A percentile compares a stretch with the other conserved stretches of the same genome.
Conservation (phyloP, 164 flowering plant species). For the Annona cherimola region DNA sequence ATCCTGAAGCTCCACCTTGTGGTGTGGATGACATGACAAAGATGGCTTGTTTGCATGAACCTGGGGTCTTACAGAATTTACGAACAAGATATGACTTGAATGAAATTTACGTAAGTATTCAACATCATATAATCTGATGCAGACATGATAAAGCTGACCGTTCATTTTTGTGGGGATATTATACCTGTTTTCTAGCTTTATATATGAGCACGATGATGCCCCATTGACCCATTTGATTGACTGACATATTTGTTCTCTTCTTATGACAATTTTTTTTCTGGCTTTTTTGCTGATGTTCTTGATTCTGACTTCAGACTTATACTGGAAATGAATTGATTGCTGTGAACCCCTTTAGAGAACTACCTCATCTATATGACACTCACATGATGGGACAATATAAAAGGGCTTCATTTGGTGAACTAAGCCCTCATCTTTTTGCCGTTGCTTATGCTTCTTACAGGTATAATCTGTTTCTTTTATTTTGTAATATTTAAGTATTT, state of each 20-base stretch:
- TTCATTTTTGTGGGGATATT: too few relatives aligned
- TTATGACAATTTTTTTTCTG: not conserved
- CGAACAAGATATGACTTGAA: conserved; percentile 87
- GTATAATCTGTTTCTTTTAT: too few relatives aligned
- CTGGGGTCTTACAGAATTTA: too few relatives aligned
- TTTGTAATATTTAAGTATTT: too few relatives aligned
- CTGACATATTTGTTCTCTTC: not conserved
- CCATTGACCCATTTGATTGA: not conserved
- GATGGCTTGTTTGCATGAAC: too few relatives aligned
- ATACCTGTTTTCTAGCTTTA: too few relatives aligned
- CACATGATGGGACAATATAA: too few relatives aligned
- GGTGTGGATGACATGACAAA: too few relatives aligned
- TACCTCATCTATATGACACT: conserved; percentile 90
- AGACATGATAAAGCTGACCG: not conserved
- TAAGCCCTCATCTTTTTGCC: too few relatives aligned
- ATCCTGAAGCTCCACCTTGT: too few relatives aligned
- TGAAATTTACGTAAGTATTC: conserved; percentile 88
- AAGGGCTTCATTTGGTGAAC: too few relatives aligned
- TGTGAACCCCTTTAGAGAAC: conserved; percentile 83
- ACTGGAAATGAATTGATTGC: conserved; percentile 95
- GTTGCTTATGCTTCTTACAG: too few relatives aligned
- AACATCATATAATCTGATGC: not conserved
- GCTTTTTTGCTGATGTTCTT: conserved; percentile 3
- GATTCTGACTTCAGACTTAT: conserved; percentile 57
- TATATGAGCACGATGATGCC: not conserved